These are phyloP conservation scores for Trichophyton rubrum DNA, from an alignment of 2,329 filamentous ascomycete species.

Conservation along the genomic window DNA sequence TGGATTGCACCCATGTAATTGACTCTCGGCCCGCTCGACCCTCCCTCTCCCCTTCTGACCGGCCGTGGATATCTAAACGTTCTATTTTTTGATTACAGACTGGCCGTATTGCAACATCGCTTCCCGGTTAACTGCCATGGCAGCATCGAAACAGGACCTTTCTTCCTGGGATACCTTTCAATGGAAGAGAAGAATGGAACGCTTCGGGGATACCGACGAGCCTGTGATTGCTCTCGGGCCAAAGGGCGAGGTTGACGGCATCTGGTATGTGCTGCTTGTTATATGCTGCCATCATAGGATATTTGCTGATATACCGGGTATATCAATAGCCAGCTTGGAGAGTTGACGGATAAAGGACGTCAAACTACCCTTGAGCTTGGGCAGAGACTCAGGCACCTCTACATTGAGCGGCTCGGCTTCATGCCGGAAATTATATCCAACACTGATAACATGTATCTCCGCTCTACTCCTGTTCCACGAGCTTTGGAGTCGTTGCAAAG, in stretches of 20 bases:
- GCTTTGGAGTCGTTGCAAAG: slow-evolving; percentile 69
- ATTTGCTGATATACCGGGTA: neutral
- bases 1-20: slow-evolving; percentile 38
- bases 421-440: slow-evolving; percentile 48
- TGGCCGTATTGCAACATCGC: slow-evolving; percentile 89
- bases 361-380: slow-evolving; percentile 60
- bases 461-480: slow-evolving; percentile 60
- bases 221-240: slow-evolving; percentile 58
- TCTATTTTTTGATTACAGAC: slow-evolving; percentile 26
- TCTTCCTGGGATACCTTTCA: slow-evolving; percentile 46
- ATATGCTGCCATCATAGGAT: neutral
- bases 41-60: slow-evolving; percentile 12
- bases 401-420: slow-evolving; percentile 62
- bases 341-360: slow-evolving; percentile 63
- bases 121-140: slow-evolving; percentile 53
- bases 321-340: slow-evolving; percentile 39
- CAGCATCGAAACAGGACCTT: slow-evolving; percentile 42
- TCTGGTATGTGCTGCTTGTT: slow-evolving; percentile 49
- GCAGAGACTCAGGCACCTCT: slow-evolving; percentile 54
- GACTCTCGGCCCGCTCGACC: neutral
- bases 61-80: slow-evolving; percentile 8
- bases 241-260: slow-evolving; percentile 56
- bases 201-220: slow-evolving; percentile 59
- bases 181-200: slow-evolving; percentile 65
- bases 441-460: slow-evolving; percentile 55